These are phyloP conservation scores for Pichia sporocuriosa DNA, from an alignment of 805 yeast genomes.

Conservation along the genomic window DNA sequence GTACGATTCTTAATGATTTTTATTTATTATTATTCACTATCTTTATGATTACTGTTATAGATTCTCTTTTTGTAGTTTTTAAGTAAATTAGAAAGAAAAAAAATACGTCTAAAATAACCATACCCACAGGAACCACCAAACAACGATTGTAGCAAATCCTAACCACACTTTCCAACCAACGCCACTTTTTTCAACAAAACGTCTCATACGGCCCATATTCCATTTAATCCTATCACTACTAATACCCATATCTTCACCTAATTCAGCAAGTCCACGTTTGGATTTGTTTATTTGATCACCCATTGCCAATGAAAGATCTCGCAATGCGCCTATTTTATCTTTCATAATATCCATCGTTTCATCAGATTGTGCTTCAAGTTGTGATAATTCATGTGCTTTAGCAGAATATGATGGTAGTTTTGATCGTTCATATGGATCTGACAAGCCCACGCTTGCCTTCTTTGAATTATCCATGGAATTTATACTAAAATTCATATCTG, in stretches of 20 bases:
- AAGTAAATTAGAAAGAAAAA: neutral
- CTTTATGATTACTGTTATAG: too few relatives aligned
- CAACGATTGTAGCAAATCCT: slow-evolving; percentile 36
- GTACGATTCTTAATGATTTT: too few relatives aligned
- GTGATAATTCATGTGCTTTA: slow-evolving; percentile 48
- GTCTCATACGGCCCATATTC: slow-evolving; percentile 51
- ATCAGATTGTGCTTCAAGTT: slow-evolving; percentile 60
- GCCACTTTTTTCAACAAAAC: slow-evolving; percentile 58
- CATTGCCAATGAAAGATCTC: slow-evolving; percentile 49
- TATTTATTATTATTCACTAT: too few relatives aligned
- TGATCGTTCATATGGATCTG: slow-evolving; percentile 13
- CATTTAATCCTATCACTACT: slow-evolving; percentile 39
- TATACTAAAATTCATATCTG: neutral
- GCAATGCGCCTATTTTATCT: slow-evolving; percentile 47
- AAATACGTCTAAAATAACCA: slow-evolving; percentile 22
- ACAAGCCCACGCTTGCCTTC: neutral
- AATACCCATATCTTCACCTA: slow-evolving; percentile 28
- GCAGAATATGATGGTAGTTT: slow-evolving; percentile 23
- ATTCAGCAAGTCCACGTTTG: slow-evolving; percentile 19
- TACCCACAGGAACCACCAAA: slow-evolving; percentile 39
- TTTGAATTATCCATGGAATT: slow-evolving; percentile 21
- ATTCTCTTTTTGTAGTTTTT: neutral
- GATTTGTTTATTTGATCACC: slow-evolving; percentile 53
- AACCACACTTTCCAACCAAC: slow-evolving; percentile 63
- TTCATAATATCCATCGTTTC: slow-evolving; percentile 50